Base-by-base conservation (phyloP, 306 rosid species). In the Prunus fruticosa region DNA sequence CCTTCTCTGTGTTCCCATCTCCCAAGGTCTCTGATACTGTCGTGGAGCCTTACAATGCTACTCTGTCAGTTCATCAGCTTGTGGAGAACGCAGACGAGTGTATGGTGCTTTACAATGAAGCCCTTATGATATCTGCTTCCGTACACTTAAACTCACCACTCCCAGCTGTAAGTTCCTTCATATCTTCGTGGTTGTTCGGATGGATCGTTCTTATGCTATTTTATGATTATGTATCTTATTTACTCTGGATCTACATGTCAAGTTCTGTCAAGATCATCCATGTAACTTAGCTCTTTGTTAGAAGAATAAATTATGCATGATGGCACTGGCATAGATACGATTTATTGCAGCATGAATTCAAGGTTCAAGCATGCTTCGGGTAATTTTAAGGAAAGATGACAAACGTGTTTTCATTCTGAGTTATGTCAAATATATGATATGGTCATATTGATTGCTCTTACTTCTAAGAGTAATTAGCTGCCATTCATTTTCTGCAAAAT, bases 21-120 rank as follows among this genome's bases (percentile, higher is more conserved):
- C 87, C 87, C 10, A 83, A 83, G 81, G 87, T 83, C 69, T 83
- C 87, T 3, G 87, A 83, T 64, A 84, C 87, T 0, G 87, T 84
- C 6, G 87, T 84, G 54, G 86, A 83, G 81, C 86, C 86, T 71
- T 83, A 83, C 75, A 83, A 83, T 10, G 86, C 86, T 49, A 76
- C 87, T 25, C 34, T 84, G 10, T 84, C 87, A 1, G 87, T 84
- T 30, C 87, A 84, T 56, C 87, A 84, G 78, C 87, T 84, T 62
- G 87, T 84, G 5, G 87, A 84, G 69, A 84, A 84, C 15, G 87
- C 87, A 0, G 87, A 84, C 2, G 87, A 84, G 77, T 84, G 87
- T 28, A 83, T 83, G 87, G 87, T 83, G 10, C 87, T 83, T 1
- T 84, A 83, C 72, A 83, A 83, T 16, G 87, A 83, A 66, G 87